phyloP scores from a whole-genome alignment of 2,329 filamentous ascomycete species.

The Pestalotiopsis sp. region DNA sequence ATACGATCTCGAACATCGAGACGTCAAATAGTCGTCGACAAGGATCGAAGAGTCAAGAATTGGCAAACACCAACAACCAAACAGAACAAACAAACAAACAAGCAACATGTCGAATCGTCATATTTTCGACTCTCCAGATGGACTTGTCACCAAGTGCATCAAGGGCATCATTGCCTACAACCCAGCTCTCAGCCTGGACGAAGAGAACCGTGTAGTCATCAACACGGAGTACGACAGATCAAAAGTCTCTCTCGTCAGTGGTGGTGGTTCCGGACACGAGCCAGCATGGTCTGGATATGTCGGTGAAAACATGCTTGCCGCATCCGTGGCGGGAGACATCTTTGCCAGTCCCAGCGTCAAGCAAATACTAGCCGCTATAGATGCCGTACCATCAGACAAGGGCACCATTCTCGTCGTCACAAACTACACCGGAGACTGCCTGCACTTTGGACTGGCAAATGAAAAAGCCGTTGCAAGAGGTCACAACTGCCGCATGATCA shows the following conservation, averaged over 20 bases:
- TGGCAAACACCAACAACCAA: too few relatives aligned
- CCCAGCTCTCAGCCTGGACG: conserved; percentile 51
- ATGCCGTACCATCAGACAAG: conserved; percentile 53
- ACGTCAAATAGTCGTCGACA: background rate
- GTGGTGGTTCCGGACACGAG: conserved; percentile 62
- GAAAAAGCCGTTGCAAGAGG: conserved; percentile 60
- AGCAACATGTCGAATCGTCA: conserved; percentile 53
- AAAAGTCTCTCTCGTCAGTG: conserved; percentile 54
- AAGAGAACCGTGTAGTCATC: conserved; percentile 54
- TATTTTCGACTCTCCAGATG: conserved; percentile 54
- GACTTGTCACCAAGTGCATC: conserved; percentile 55
- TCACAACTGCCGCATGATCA: conserved; percentile 57
- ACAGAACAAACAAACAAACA: background rate
- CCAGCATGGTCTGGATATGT: conserved; percentile 69
- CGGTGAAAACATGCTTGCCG: conserved; percentile 62
- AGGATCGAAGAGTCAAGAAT: background rate
- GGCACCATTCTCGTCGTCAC: conserved; percentile 65
- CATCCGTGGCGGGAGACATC: conserved; percentile 63
- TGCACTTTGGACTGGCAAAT: conserved; percentile 63
- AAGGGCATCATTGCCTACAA: conserved; percentile 57
- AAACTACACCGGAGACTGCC: conserved; percentile 67
- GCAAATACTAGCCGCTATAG: conserved; percentile 63
- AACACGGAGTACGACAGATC: conserved; percentile 46
- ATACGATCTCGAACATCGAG: background rate
- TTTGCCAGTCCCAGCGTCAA: conserved; percentile 67